Base-by-base conservation (phyloP, 495 filamentous ascomycete genomes). In the Daldinia grandis region DNA sequence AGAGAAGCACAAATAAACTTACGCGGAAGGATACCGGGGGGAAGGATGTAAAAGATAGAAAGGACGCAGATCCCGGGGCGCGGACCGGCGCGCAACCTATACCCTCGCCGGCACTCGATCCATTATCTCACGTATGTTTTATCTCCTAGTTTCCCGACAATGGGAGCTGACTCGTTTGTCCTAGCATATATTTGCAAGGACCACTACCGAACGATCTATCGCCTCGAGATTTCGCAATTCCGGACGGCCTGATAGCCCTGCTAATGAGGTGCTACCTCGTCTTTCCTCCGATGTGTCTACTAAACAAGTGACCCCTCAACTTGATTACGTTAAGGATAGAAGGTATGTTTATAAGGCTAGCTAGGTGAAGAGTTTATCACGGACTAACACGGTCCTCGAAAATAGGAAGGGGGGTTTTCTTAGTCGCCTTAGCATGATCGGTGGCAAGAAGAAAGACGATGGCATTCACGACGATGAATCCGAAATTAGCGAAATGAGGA, bases 321-420 rank as follows among this genome's bases (percentile, higher is more conserved):
- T 66, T 53, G 87, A 87, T 59, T 59, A 73, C 3, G 30, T 74
- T 58, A 91, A 83, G 75, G 90, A 92, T 66, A 92, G 90, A 81
- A 93, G 87, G 91, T 92, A 83, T 81, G 85, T 80, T 27, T 57
- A 28, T 15, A 17, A 58, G 17, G 8, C 28, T 21, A 25, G 17
- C 35, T 40, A n/a, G 37, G 49, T 25, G 55, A 55, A 75, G 61
- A 64, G 19, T 24, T 68, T 56, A 25, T 37, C 42, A 31, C 30
- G 62, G 64, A 66, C 74, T 81, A 70, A 81, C 72, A 4, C 58
- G 8, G 15, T 9, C 33, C 28, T 30, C 47, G 42, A 31, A 30
- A 37, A 64, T 66, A 97, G 90, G 81, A 97, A 94, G 80, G 92
- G 92, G 5, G 89, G 91, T 14, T 97, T 99, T 75, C 86, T 99